These are phyloP conservation scores for Globisporangium nodosum DNA, from an alignment of 352 stramenopile genomes.

Conservation along the genomic window DNA sequence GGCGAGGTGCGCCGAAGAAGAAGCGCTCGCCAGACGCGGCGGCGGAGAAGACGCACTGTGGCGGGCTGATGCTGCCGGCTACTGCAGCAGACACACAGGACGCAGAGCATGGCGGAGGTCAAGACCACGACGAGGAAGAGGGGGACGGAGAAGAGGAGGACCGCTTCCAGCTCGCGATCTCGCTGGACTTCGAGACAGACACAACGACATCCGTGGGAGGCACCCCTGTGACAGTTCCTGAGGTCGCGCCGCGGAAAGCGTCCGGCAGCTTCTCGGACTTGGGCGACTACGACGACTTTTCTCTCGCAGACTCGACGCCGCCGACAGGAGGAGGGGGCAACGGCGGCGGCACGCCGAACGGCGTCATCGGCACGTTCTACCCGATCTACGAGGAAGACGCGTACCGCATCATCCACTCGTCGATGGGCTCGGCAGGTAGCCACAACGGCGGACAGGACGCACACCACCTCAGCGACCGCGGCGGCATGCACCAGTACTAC, in stretches of 20 bases:
- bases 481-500: conserved; percentile 12
- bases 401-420: conserved; percentile 54
- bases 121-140: conserved; percentile 17
- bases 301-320: conserved; percentile 56
- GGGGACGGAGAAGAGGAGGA: conserved; percentile 27
- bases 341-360: conserved; percentile 24
- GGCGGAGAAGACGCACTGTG: neutral
- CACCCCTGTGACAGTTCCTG: conserved; percentile 19
- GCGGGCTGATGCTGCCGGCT: neutral
- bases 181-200: conserved; percentile 63
- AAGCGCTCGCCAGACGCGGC: conserved; percentile 5
- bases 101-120: conserved; percentile 5
- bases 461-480: conserved; percentile 9
- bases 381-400: conserved; percentile 75
- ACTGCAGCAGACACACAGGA: neutral
- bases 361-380: conserved; percentile 54
- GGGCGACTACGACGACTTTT: conserved; percentile 81
- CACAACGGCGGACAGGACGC: conserved; percentile 20
- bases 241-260: conserved; percentile 64
- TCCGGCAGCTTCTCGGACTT: conserved; percentile 87
- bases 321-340: conserved; percentile 19
- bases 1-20: conserved; percentile 8
- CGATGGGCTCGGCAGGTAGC: conserved; percentile 33
- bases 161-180: conserved; percentile 46
- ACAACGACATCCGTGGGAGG: conserved; percentile 23